phyloP scores from a whole-genome alignment of 495 filamentous ascomycete species.

The Talaromyces thailandensis region DNA sequence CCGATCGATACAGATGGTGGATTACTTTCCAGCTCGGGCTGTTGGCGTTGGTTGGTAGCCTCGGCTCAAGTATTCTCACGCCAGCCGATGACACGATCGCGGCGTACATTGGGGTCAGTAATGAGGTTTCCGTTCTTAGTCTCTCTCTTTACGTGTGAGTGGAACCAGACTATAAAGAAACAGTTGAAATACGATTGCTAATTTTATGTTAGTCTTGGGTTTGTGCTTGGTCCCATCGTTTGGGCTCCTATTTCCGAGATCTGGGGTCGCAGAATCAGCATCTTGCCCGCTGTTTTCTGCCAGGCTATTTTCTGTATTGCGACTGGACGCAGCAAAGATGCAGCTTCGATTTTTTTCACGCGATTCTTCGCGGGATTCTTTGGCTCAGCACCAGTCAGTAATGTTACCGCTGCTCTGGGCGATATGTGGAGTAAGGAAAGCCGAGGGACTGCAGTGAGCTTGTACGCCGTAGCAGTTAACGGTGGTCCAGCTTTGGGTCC shows the following conservation, averaged over 20 bases:
- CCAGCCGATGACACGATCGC: slow-evolving; percentile 34
- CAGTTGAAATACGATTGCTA: neutral
- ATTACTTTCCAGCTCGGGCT: slow-evolving; percentile 41
- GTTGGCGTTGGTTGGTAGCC: slow-evolving; percentile 38
- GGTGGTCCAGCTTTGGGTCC: slow-evolving; percentile 37
- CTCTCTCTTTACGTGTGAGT: slow-evolving; percentile 15
- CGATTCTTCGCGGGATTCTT: slow-evolving; percentile 41
- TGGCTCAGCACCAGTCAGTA: slow-evolving; percentile 35
- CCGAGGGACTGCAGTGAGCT: slow-evolving; percentile 28
- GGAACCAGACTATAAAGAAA: neutral
- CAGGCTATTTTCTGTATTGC: slow-evolving; percentile 36
- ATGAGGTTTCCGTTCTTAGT: slow-evolving; percentile 21
- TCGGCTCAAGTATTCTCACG: slow-evolving; percentile 40
- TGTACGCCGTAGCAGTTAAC: slow-evolving; percentile 33
- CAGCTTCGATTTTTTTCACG: slow-evolving; percentile 27
- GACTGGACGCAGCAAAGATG: slow-evolving; percentile 26
- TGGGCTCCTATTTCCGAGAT: slow-evolving; percentile 35
- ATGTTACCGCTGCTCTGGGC: slow-evolving; percentile 36
- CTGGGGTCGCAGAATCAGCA: slow-evolving; percentile 28
- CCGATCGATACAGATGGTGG: slow-evolving; percentile 32
- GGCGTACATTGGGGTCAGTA: slow-evolving; percentile 23
- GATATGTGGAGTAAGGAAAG: slow-evolving; percentile 34
- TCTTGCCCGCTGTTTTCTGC: slow-evolving; percentile 37
- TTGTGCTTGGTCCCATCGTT: slow-evolving; percentile 20
- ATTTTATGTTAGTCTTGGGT: slow-evolving; percentile 9